Percentiles rank a stretch among this genome's conserved stretches.
Conservation (phyloP, 176 grass and related monocot genomes). For the Rhynchospora breviuscula region DNA sequence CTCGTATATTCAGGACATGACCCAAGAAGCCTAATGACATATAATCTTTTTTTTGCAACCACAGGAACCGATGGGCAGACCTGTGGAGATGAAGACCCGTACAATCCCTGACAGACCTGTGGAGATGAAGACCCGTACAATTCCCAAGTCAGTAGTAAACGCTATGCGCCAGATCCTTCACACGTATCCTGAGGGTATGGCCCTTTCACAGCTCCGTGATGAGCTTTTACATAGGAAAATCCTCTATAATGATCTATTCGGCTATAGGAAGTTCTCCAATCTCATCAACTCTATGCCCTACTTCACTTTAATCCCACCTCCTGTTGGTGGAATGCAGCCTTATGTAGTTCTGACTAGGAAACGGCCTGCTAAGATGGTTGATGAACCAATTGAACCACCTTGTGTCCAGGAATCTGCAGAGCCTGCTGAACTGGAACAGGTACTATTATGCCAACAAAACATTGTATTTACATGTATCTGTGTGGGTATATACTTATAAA, state of each 20-base stretch:
- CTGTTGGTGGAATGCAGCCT: conserved; percentile 2
- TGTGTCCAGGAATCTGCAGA: background rate
- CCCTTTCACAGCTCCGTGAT: conserved; percentile 11
- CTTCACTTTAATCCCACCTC: conserved; percentile 29
- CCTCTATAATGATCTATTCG: conserved; percentile 41
- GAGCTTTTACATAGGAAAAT: conserved; percentile 44
- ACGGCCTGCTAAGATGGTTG: background rate
- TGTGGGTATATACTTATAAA: background rate
- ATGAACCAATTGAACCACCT: background rate
- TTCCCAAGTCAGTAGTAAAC: conserved; percentile 45
- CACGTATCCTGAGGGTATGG: conserved; percentile 46
- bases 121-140: conserved; percentile 25
- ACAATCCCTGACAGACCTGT: conserved; percentile 40
- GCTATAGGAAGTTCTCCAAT: conserved; percentile 51
- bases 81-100: conserved; percentile 28
- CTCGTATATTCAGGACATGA: background rate
- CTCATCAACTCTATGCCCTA: conserved; percentile 50
- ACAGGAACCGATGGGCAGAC: conserved; percentile 36
- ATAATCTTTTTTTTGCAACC: conserved; percentile 23
- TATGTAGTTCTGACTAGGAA: conserved; percentile 18
- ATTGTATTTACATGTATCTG: background rate
- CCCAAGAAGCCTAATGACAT: background rate
- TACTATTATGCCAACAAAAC: background rate
- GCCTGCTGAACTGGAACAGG: conserved; percentile 7
- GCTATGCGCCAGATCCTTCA: conserved; percentile 33